Conservation (phyloP, 1,139 yeast species). For the Ogataea hybrid region DNA sequence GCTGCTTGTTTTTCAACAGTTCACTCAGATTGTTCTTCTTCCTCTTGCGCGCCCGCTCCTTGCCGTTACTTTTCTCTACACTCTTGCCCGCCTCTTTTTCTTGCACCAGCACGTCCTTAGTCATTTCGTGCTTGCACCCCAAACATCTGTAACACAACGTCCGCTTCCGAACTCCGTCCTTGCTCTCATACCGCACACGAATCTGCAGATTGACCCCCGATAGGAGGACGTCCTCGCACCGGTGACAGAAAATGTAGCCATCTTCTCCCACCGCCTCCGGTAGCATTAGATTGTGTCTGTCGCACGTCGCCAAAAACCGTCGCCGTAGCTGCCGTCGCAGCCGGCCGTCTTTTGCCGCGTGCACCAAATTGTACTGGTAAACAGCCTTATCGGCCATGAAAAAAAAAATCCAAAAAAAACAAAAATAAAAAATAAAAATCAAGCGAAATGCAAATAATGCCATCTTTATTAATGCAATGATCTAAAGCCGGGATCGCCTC, state of each 20-base stretch:
- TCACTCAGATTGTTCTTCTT: constrained; percentile 22
- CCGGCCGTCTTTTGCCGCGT: constrained; percentile 11
- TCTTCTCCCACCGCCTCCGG: constrained; percentile 16
- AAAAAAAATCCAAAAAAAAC: background rate
- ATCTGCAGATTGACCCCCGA: constrained; percentile 20
- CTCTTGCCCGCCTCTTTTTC: constrained; percentile 1
- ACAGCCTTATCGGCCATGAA: constrained; percentile 9
- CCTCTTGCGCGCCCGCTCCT: constrained; percentile 20
- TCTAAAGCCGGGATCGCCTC: background rate
- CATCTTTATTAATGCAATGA: background rate
- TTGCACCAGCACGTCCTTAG: constrained; percentile 7
- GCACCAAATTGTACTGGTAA: constrained; percentile 16
- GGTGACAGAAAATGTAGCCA: constrained; percentile 15
- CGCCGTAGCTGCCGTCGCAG: constrained; percentile 17
- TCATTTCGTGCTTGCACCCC: constrained; percentile 12
- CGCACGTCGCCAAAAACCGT: constrained; percentile 12
- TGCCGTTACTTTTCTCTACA: constrained; percentile 11
- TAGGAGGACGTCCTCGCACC: constrained; percentile 18
- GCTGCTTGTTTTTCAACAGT: constrained; percentile 22
- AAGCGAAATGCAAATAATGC: background rate
- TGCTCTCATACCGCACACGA: constrained; percentile 12
- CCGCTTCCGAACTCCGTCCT: constrained; percentile 4
- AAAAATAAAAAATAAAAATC: background rate
- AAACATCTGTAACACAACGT: constrained; percentile 17
- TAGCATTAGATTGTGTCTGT: constrained; percentile 12